A percentile compares a stretch with the other conserved stretches of the same genome.
Evolutionary conservation across 129 eudicot genomes (phyloP).

Genomic region (Chrysanthemum lavandulifolium): DNA sequence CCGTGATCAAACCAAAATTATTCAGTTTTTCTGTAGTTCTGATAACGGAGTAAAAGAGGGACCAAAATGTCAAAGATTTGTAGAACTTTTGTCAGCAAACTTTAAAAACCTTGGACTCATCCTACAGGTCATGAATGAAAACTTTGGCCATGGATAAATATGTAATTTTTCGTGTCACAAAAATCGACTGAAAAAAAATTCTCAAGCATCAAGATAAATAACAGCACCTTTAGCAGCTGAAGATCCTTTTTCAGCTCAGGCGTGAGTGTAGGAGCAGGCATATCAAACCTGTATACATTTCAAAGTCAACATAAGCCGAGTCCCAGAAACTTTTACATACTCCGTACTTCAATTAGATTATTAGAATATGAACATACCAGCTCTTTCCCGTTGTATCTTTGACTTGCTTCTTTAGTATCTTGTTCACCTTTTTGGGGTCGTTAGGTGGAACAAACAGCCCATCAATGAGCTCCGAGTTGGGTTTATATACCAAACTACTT

Average conservation of each 20-base stretch:
- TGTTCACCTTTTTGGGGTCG: slow-evolving; percentile 70
- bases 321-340: slow-evolving; percentile 6
- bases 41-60: background rate
- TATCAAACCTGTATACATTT: slow-evolving; percentile 71
- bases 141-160: background rate
- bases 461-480: slow-evolving; percentile 75
- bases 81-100: background rate
- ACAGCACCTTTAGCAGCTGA: slow-evolving; percentile 72
- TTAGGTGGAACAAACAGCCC: slow-evolving; percentile 94
- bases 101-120: background rate
- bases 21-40: too few species aligned
- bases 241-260: slow-evolving; percentile 91
- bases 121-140: background rate
- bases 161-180: background rate
- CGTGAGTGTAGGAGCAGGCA: slow-evolving; percentile 88
- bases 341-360: slow-evolving; percentile 1
- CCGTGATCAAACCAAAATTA: background rate
- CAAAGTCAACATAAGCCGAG: slow-evolving; percentile 18
- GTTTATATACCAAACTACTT: slow-evolving; percentile 40
- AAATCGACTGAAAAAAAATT: background rate
- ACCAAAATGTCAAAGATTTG: background rate
- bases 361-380: slow-evolving; percentile 52
- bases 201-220: background rate
- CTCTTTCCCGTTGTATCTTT: slow-evolving; percentile 79
- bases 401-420: slow-evolving; percentile 67